phyloP scores from a whole-genome alignment of 2,329 filamentous ascomycete genomes.

The Nemania sp. region DNA sequence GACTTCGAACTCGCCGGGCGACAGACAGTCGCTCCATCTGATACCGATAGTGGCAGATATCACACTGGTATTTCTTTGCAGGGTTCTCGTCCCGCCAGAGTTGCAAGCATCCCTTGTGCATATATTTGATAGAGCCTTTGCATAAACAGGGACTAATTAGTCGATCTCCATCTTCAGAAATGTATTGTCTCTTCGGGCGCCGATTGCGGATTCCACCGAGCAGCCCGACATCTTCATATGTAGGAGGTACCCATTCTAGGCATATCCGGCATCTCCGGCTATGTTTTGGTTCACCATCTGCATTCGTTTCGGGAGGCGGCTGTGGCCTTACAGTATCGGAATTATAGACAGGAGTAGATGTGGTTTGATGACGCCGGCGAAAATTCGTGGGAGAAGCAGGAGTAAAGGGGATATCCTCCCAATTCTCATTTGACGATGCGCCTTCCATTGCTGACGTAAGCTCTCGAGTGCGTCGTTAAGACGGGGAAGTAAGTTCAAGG shows the following conservation, averaged over 20 bases:
- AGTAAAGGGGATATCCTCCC: constrained; percentile 24
- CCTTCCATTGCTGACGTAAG: constrained; percentile 36
- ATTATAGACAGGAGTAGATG: constrained; percentile 35
- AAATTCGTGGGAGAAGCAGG: constrained; percentile 11
- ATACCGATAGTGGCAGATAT: constrained; percentile 88
- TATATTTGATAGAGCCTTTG: constrained; percentile 92
- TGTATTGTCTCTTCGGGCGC: constrained; percentile 44
- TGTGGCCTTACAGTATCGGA: constrained; percentile 36
- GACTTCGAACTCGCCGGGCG: constrained; percentile 76
- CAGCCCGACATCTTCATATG: constrained; percentile 53
- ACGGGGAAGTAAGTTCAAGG: constrained; percentile 20
- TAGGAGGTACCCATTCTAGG: constrained; percentile 73
- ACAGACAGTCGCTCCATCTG: constrained; percentile 80
- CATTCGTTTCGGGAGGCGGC: constrained; percentile 40
- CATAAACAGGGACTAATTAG: constrained; percentile 92
- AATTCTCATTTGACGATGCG: constrained; percentile 31
- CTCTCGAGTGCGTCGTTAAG: constrained; percentile 22
- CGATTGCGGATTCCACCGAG: constrained; percentile 48
- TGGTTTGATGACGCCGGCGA: constrained; percentile 19
- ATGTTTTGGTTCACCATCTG: constrained; percentile 41
- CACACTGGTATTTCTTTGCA: constrained; percentile 89
- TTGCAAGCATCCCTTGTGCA: constrained; percentile 90
- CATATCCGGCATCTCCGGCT: constrained; percentile 83
- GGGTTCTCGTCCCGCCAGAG: constrained; percentile 81
- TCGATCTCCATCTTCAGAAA: constrained; percentile 54